phyloP scores from a whole-genome alignment of 768 basidiomycete species.

The Cyclocybe cylindracea region DNA sequence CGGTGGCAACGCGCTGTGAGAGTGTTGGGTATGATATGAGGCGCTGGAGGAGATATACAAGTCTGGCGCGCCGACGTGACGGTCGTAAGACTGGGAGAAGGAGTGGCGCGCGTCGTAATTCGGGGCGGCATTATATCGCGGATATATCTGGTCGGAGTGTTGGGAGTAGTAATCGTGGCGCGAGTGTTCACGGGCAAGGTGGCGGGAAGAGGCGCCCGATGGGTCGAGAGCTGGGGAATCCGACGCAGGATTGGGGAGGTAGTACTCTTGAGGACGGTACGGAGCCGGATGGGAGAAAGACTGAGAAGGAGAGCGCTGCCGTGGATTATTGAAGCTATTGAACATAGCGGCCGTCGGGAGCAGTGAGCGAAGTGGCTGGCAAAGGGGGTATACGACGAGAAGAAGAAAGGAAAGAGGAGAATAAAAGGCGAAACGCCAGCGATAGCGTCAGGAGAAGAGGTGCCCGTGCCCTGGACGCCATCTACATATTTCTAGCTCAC shows the following conservation, averaged over 20 bases:
- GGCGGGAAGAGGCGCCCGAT: conserved; percentile 1
- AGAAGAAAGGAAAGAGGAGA: neutral
- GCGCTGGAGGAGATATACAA: neutral
- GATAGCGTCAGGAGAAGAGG: neutral
- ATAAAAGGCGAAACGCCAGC: neutral
- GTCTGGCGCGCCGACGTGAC: neutral
- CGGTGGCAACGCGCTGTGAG: neutral
- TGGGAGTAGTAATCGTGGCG: neutral
- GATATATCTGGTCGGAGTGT: neutral
- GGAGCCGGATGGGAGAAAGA: conserved; percentile 6
- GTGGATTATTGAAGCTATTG: conserved; percentile 5
- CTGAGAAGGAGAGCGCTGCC: conserved; percentile 9
- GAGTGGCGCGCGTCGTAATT: conserved; percentile 2
- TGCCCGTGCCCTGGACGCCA: neutral
- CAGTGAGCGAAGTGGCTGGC: neutral
- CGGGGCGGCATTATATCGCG: neutral
- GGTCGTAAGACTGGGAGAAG: conserved; percentile 1
- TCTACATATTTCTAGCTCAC: too few species aligned
- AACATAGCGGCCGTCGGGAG: conserved; percentile 1
- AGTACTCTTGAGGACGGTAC: conserved; percentile 13
- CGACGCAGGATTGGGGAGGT: neutral
- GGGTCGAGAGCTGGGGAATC: neutral
- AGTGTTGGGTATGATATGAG: neutral
- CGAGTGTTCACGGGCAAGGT: neutral
- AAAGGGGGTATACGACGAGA: neutral